Base-by-base conservation (phyloP, 2,329 filamentous ascomycete species). In the Monilinia fructicola region DNA sequence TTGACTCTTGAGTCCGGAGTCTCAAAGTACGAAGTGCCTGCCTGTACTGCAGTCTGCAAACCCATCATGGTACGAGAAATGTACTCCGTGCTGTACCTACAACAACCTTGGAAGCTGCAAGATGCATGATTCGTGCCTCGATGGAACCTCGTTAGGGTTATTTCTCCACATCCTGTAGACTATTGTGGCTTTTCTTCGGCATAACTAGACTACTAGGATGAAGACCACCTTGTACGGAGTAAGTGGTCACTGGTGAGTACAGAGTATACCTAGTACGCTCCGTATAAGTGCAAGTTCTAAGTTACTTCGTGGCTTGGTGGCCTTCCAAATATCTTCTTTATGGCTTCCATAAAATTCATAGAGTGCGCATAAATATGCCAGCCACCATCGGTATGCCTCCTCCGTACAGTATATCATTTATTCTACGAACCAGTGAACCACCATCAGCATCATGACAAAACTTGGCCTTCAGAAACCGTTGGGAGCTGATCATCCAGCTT, bases 111-210 rank as follows among this genome's bases (percentile, higher is more conserved):
- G 2, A 42, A 7, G 44, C 44, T 46, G 44, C 44, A 59, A 7
- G 18, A 46, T 44, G 55, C 40, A 59, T 40, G 40, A 46, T 59
- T 58, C 54, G 23, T 58, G 54, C 42, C 42, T 48, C 42, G 14
- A 59, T 48, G 40, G 40, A 31, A 35, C 42, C 56, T 48, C 44
- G 26, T 31, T 28, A 54, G 59, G 48, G 21, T 54, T 7, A 23
- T 28, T 54, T 63, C 60, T 44, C 60, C 60, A 63, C 35, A 63
- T n/a, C n/a, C n/a, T n/a, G n/a, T 42, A 54, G 31, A 21, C 11
- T 14, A 53, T 31, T 28, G 48, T 63, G 60, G 60, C 60, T 40
- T 44, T 63, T 28, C 42, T 35, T 63, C 60, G 60, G 60, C 60
- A 54, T 44, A 40, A 54, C 35, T 31, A 44, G 12, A 7, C 60